Base-by-base conservation (phyloP, 768 basidiomycete genomes). In the Pulveroboletus sp. region DNA sequence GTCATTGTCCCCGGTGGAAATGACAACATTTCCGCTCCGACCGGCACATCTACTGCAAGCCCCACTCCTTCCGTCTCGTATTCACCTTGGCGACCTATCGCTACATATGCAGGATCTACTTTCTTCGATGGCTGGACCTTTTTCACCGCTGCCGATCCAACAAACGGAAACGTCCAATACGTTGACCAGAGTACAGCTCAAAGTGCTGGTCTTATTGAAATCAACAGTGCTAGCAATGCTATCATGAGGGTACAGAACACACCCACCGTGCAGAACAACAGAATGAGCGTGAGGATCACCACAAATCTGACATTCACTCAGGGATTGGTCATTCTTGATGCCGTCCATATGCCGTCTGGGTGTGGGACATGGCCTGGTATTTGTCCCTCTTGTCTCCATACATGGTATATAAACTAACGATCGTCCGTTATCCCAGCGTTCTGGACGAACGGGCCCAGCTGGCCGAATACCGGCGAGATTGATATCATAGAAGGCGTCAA, bases 171-270 rank as follows among this genome's bases (percentile, higher is more conserved):
- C 29, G 88, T 90, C 29, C 69, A 81, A 52, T 94, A 84, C 65
- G 70, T 90, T 5, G 77, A 84, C 62, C 74, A 83, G 59, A 55
- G 57, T 48, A 78, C 79, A 37, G 87, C 79, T 36, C 83, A 74
- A 63, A 69, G 72, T 7, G 79, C 73, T 50, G 79, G 80, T 40
- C 75, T 97, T 25, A 62, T 84, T 25, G 72, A 78, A 13, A 74
- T 93, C 59, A 94, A 90, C 60, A 53, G 60, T 20, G 75, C 74
- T 10, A 89, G 90, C 19, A 80, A 91, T 68, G 90, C 87, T 16
- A 68, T 97, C 47, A 94, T 97, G 92, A 74, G 80, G 29, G 84
- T 95, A 21, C 91, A 95, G 62, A 94, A 89, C 6, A 94, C 91
- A 5, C 75, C 81, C 10, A 76, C 69, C 16, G 85, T 94, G 27